Evolutionary conservation across 2,329 filamentous ascomycete species (phyloP), one percentile per base, ranked within the genome.

Genomic region (Coniochaeta sp.): DNA sequence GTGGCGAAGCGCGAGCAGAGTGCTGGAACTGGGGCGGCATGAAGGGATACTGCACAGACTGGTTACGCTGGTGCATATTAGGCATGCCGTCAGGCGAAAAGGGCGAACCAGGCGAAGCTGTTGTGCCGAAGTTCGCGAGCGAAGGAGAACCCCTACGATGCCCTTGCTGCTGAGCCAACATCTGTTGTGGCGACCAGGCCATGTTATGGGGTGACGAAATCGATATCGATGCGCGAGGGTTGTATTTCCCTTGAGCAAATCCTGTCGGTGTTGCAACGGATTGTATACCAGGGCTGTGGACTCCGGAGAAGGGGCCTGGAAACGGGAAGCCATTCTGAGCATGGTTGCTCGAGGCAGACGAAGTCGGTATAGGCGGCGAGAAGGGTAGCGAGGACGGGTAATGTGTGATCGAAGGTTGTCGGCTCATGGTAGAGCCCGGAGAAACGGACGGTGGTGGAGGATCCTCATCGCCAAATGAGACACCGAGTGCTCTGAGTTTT

Each of bases 401-500:
- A 58, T 88, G 85, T 42, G 63, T 62, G 2, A 81, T 83, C 8
- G 89, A 91, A 20, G 83, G 75, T 61, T 87, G 86, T 53, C 86
- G 76, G 61, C 83, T 86, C 57, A 85, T 73, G 49, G 77, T 73
- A 9, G 79, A 58, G n/a, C 73, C 81, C 9, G 85, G 85, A 13
- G 90, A 92, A 57, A 86, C 77, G 3, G 83, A 82, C 38, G 76
- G 71, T 4, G 79, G 72, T 50, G 76, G 69, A 54, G 83, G 81
- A 49, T 94, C 89, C 6, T 90, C 86, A 48, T 86, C 83, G 31
- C 84, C 88, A 55, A 89, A 78, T 16, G 83, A 91, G 12, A 97
- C 94, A 57, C 94, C 94, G 51, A 99, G 77, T 49, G 92, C 91
- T 55, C 91, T 85, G 50, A 99, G 76, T 71, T 96, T 99, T 55